Conservation (phyloP, 1,139 yeast species). For the Zygosaccharomyces pseudobailii region DNA sequence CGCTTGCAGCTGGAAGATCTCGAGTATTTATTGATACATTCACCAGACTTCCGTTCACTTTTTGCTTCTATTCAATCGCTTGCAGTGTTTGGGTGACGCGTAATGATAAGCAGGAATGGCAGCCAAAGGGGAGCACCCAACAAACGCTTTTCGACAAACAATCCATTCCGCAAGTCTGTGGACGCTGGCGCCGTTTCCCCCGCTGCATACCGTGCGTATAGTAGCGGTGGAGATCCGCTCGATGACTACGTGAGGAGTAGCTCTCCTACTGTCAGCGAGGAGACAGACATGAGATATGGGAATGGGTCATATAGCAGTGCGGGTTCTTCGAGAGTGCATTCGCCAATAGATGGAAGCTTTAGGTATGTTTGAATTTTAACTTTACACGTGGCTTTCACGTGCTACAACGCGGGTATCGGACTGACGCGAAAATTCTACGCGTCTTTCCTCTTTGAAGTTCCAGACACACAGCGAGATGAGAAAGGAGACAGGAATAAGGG, state of each 20-base stretch:
- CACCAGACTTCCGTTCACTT: neutral
- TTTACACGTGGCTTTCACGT: neutral
- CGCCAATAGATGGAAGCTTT: conserved; percentile 1
- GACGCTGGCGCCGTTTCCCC: conserved; percentile 10
- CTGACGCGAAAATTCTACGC: neutral
- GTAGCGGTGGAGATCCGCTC: neutral
- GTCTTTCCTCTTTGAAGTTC: neutral
- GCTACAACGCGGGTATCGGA: neutral
- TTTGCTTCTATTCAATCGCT: neutral
- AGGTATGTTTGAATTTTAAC: conserved; percentile 1
- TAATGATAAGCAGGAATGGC: conserved; percentile 15
- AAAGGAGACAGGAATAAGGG: neutral
- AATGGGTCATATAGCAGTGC: neutral
- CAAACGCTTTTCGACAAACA: conserved; percentile 51
- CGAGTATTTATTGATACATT: neutral
- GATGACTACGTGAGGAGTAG: neutral
- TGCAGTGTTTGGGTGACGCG: neutral
- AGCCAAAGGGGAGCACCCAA: conserved; percentile 12
- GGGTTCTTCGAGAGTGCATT: conserved; percentile 1
- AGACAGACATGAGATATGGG: neutral
- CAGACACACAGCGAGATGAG: neutral
- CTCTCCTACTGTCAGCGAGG: neutral
- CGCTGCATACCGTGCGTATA: neutral
- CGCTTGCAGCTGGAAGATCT: neutral
- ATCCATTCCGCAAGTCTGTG: conserved; percentile 47